Evolutionary conservation across 257 asterid genomes (phyloP).

Genomic region (Asclepias syriaca): DNA sequence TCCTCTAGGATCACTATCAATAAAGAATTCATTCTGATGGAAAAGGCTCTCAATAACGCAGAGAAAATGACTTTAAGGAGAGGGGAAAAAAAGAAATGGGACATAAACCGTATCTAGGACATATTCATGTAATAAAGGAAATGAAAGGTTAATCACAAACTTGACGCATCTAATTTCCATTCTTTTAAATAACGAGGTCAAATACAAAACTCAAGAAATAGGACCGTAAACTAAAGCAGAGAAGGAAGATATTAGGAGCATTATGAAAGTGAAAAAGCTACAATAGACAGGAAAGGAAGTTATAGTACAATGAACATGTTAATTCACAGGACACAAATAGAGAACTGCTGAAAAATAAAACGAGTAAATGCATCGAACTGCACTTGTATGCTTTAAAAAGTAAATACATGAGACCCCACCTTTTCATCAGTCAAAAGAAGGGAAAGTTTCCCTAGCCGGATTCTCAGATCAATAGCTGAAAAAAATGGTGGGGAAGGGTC

Average conservation of each 20-base stretch:
- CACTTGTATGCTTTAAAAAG: background rate
- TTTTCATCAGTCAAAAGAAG: constrained; percentile 73
- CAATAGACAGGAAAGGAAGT: background rate
- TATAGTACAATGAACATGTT: background rate
- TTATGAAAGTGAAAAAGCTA: background rate
- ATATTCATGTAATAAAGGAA: background rate
- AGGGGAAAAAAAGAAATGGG: background rate
- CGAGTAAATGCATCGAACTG: background rate
- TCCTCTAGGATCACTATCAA: background rate
- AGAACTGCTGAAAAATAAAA: background rate
- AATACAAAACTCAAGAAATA: background rate
- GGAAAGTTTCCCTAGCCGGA: constrained; percentile 59
- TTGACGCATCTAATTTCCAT: background rate
- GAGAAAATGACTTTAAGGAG: background rate
- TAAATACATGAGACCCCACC: constrained; percentile 33
- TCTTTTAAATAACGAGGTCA: background rate
- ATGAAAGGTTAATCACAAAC: background rate
- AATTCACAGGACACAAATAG: background rate
- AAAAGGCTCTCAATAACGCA: background rate
- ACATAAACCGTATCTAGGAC: background rate
- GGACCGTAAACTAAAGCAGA: background rate
- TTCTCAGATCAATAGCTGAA: constrained; percentile 43
- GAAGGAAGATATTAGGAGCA: background rate
- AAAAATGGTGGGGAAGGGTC: constrained; percentile 37
- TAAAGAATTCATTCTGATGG: background rate